A percentile compares a stretch with the other conserved stretches of the same genome.
Evolutionary conservation across 345 rosid genomes (phyloP).

Genomic region (Heritiera littoralis): DNA sequence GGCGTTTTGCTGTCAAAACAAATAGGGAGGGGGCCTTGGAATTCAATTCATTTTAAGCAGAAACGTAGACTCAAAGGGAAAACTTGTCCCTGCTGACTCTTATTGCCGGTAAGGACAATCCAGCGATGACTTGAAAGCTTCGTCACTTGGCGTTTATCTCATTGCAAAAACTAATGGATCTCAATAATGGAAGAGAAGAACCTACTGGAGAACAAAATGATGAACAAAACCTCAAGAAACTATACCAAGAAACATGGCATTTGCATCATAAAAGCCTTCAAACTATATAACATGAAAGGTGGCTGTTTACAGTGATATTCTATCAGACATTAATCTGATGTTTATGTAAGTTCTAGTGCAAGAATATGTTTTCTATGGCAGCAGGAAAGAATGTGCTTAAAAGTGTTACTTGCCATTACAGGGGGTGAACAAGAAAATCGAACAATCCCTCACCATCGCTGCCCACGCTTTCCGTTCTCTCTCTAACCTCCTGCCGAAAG

Average conservation of each 20-base stretch:
- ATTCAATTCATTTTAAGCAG: not conserved
- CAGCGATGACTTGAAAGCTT: not conserved
- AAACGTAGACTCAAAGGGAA: constrained; percentile 15
- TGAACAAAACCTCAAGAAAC: not conserved
- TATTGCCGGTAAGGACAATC: constrained; percentile 7
- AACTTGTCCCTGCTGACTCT: not conserved
- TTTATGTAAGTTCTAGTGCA: not conserved
- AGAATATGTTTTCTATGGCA: not conserved
- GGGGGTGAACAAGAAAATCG: not conserved
- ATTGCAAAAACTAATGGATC: not conserved
- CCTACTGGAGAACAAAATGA: not conserved
- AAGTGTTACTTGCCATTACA: not conserved
- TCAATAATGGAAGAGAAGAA: not conserved
- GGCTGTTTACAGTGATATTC: not conserved
- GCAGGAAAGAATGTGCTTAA: not conserved
- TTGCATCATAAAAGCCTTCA: not conserved
- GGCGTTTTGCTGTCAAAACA: not conserved
- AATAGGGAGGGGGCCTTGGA: not conserved
- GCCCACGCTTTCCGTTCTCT: not conserved
- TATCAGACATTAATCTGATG: not conserved
- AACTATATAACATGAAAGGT: not conserved
- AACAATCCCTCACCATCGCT: not conserved
- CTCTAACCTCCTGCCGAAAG: not conserved
- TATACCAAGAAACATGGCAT: not conserved
- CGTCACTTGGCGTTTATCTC: not conserved